Base-by-base conservation (phyloP, 2,329 filamentous ascomycete genomes). In the Claviceps humidiphila region DNA sequence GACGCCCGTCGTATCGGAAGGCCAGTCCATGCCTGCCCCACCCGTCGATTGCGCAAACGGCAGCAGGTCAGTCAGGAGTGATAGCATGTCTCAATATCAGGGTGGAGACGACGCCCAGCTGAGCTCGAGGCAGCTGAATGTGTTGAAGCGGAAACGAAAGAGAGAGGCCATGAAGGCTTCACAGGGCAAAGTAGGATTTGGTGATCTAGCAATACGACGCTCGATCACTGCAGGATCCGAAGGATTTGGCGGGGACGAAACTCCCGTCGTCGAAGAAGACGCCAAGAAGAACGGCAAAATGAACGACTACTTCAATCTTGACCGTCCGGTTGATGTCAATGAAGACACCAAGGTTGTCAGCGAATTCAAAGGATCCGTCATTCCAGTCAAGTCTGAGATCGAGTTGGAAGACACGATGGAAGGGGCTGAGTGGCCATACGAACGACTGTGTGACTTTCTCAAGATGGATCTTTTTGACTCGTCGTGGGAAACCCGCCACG, bases 401-500 rank as follows among this genome's bases (percentile, higher is more conserved):
- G 83, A 95, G 64, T 76, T 82, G 2, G 87, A 94, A 53, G 78
- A 85, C 14, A 81, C 85, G 58, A 77, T 87, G 54, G 80, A 91
- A 60, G 89, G 89, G 2, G 75, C 79, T 3, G 88, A 94, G 64
- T 98, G 93, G 93, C 93, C 93, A 0, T 96, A 88, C 61, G 90
- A 96, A 62, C 82, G 89, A 51, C 80, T 98, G 39, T 96, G 89
- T 66, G 93, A 97, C 56, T 93, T 96, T 61, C 78, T 98, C 54
- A 91, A 88, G 61, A 77, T 97, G 38, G 93, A 98, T 64, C 76
- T 98, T 1, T 97, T 98, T 60, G 91, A 98, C 63, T 75, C 86
- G 2, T 84, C 85, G 47, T 98, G 93, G 94, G 93, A 98, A 67
- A 89, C 90, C 7, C 85, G 93, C 16, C 93, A 98, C 66, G 93